phyloP scores from a whole-genome alignment of 2,329 filamentous ascomycete species.

The Colletotrichum coccodes region DNA sequence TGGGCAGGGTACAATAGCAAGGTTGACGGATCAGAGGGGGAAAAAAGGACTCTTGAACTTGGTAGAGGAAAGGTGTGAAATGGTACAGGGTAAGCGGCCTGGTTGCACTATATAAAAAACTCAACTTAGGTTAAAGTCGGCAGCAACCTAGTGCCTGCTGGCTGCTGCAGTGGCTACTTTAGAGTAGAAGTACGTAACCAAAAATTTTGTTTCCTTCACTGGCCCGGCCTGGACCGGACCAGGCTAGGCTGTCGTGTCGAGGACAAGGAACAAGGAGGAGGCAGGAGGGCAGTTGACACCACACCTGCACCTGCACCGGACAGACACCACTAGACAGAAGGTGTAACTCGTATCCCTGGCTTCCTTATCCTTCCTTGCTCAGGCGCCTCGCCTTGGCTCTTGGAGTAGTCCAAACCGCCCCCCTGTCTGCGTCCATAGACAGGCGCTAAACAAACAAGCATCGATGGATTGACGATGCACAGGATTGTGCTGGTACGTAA shows the following conservation, averaged over 20 bases:
- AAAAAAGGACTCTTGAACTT: not conserved
- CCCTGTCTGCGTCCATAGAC: not conserved
- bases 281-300: not conserved
- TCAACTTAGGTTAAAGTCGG: not conserved
- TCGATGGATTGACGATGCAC: too few species aligned
- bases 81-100: not conserved
- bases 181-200: not conserved
- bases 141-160: not conserved
- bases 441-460: too few species aligned
- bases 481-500: too few species aligned
- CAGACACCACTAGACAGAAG: not conserved
- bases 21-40: not conserved
- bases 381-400: not conserved
- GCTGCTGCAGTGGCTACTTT: not conserved
- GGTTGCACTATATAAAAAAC: slow-evolving; percentile 19
- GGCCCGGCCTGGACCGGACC: not conserved
- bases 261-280: not conserved
- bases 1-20: not conserved
- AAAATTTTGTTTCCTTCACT: not conserved
- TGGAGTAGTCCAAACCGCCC: not conserved
- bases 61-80: too few species aligned
- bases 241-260: not conserved
- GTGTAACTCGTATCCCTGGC: not conserved
- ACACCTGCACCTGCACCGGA: not conserved
- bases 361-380: not conserved